Evolutionary conservation across 352 stramenopile species (phyloP), one percentile per base, ranked within the genome.

Genomic region (Globisporangium yorkense): DNA sequence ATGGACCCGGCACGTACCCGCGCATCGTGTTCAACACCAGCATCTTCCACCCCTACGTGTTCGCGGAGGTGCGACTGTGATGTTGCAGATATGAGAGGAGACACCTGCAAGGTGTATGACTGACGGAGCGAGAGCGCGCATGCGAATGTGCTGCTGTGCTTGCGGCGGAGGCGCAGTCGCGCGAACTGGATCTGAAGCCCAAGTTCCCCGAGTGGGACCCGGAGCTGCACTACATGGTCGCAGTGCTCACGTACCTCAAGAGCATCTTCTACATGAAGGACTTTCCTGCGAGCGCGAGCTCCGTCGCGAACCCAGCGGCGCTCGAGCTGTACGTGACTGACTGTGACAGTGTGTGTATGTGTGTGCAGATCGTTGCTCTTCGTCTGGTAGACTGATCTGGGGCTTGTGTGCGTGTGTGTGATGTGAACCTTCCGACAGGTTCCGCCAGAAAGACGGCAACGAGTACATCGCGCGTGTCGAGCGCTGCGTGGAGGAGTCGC

Each of bases 251-350:
- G 2, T 98, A 97, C 74, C 72, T 99, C 47, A 99, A 99, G 73
- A 97, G 96, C 59, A 97, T 98, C 59, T 99, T 99, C 80, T 99
- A 98, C 77, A 91, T 97, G 71, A 98, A 98, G 67, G 89, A 97
- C 55, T 98, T 98, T 57, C 66, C 77, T 18, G 59, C 72, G 40
- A 51, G 66, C 35, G 51, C 57, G 8, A 64, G 68, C 35, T 40
- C 51, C 1, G 76, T 88, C 18, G 91, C 92, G 12, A 97, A 98
- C 62, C 60, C 71, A 5, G 76, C 82, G 4, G 94, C 96, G 1
- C 77, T 96, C 33, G 71, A 89, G 35, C 77, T 98, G 71, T 96
- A 80, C 51, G 80, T 76, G 35, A 16, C 7, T 76, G 35, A 16
- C 7, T 21, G 5, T 20, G 18, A 15, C 27, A 48, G 6, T 9